These are phyloP conservation scores for Penicillium cinerascens DNA, from an alignment of 495 filamentous ascomycete genomes.

Conservation along the genomic window DNA sequence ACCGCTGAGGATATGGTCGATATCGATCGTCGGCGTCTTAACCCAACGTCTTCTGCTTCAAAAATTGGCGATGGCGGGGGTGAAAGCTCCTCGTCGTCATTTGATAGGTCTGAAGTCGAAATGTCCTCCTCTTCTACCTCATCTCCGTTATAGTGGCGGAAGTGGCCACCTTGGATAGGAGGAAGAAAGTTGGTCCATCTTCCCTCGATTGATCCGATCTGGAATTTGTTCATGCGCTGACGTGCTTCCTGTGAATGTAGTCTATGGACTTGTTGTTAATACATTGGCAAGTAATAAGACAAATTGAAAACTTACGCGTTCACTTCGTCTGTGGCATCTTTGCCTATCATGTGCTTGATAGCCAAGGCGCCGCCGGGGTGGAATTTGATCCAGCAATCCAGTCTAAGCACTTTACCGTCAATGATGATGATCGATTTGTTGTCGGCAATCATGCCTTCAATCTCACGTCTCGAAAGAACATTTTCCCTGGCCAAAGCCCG, in stretches of 20 bases:
- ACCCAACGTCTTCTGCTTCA: slow-evolving; percentile 49
- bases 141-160: slow-evolving; percentile 54
- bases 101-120: slow-evolving; percentile 16
- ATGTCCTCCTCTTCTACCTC: slow-evolving; percentile 33
- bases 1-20: slow-evolving; percentile 52
- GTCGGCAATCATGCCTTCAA: slow-evolving; percentile 84
- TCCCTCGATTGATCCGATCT: slow-evolving; percentile 79
- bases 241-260: slow-evolving; percentile 79
- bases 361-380: slow-evolving; percentile 93
- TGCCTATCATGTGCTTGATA: slow-evolving; percentile 91
- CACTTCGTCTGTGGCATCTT: slow-evolving; percentile 95
- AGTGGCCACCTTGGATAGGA: slow-evolving; percentile 88
- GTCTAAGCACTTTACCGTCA: slow-evolving; percentile 75
- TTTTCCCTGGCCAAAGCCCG: slow-evolving; percentile 36
- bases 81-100: slow-evolving; percentile 20
- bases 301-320: slow-evolving; percentile 62
- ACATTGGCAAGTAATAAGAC: background rate
- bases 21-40: slow-evolving; percentile 26
- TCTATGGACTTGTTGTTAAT: slow-evolving; percentile 54
- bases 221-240: slow-evolving; percentile 72
- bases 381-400: slow-evolving; percentile 81
- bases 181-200: slow-evolving; percentile 86
- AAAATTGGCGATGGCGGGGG: slow-evolving; percentile 63
- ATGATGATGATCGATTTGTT: slow-evolving; percentile 77
- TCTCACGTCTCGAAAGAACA: slow-evolving; percentile 60